Evolutionary conservation across 2,329 filamentous ascomycete genomes (phyloP).

Genomic region (Talaromyces sp.): DNA sequence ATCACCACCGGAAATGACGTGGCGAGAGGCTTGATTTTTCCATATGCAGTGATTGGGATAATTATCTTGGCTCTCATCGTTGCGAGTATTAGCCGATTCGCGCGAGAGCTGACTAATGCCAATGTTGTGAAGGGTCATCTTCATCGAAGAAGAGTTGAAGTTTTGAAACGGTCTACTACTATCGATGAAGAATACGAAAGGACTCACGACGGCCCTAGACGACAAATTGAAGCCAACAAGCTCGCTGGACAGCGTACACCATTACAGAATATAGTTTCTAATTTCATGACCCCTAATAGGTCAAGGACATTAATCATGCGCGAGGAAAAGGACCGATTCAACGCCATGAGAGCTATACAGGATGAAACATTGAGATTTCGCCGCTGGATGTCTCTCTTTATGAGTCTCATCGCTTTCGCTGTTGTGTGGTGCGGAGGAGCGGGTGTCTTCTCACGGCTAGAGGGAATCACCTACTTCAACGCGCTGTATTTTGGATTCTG

Average conservation of each 20-base stretch:
- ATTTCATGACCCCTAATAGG: constrained; percentile 31
- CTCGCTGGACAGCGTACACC: constrained; percentile 9
- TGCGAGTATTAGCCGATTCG: constrained; percentile 70
- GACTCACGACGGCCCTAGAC: constrained; percentile 12
- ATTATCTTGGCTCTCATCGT: constrained; percentile 83
- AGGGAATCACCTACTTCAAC: constrained; percentile 67
- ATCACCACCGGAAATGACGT: constrained; percentile 57
- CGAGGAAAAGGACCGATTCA: constrained; percentile 68
- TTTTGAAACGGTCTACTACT: constrained; percentile 55
- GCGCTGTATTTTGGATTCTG: constrained; percentile 84
- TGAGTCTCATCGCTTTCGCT: constrained; percentile 67
- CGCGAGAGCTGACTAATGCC: constrained; percentile 58
- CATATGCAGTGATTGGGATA: constrained; percentile 78
- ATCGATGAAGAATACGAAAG: constrained; percentile 22
- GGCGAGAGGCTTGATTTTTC: constrained; percentile 71
- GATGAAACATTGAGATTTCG: constrained; percentile 61
- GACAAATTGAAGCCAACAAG: not conserved
- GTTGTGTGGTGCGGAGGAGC: constrained; percentile 80
- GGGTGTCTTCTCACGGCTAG: constrained; percentile 67
- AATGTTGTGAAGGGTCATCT: constrained; percentile 63
- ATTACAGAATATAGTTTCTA: constrained; percentile 28
- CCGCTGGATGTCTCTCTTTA: constrained; percentile 69
- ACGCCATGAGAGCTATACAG: constrained; percentile 80
- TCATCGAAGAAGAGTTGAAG: constrained; percentile 54
- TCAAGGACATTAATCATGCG: constrained; percentile 56